These are phyloP conservation scores for Tephrocybe sp. DNA, from an alignment of 768 basidiomycete genomes.

Conservation along the genomic window DNA sequence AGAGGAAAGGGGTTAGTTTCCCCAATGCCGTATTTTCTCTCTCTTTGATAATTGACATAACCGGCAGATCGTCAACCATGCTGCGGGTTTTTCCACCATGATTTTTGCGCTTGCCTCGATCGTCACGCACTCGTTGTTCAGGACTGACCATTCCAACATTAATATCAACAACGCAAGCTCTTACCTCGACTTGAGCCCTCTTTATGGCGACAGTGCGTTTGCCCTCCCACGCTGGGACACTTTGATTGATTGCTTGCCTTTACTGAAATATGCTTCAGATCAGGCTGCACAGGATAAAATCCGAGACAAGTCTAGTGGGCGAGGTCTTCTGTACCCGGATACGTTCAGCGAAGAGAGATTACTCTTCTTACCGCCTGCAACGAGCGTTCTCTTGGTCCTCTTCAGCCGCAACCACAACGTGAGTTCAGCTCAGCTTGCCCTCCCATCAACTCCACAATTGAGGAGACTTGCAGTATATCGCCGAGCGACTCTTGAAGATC, in stretches of 20 bases:
- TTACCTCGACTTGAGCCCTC: constrained; percentile 55
- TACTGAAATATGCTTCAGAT: constrained; percentile 19
- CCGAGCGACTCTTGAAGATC: constrained; percentile 47
- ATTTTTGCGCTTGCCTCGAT: constrained; percentile 67
- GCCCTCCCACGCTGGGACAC: neutral
- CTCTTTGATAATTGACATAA: neutral
- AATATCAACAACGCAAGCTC: constrained; percentile 52
- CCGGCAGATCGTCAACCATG: constrained; percentile 32
- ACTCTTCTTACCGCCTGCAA: constrained; percentile 52
- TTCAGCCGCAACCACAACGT: constrained; percentile 63
- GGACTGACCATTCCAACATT: constrained; percentile 41
- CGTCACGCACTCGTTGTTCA: constrained; percentile 60
- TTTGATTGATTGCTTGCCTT: too few relatives aligned
- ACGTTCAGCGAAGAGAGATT: constrained; percentile 54
- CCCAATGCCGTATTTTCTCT: neutral
- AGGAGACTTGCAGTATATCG: constrained; percentile 43
- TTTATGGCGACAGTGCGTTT: constrained; percentile 50
- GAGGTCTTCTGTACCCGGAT: constrained; percentile 53
- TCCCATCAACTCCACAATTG: too few relatives aligned
- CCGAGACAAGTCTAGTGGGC: constrained; percentile 44
- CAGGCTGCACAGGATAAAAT: constrained; percentile 38
- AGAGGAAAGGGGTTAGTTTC: constrained; percentile 32
- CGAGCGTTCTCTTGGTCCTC: constrained; percentile 51
- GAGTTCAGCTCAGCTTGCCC: constrained; percentile 11
- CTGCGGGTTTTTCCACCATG: constrained; percentile 60